Evolutionary conservation across 345 rosid species (phyloP).

Genomic region (Cardamine chenopodiifolia): DNA sequence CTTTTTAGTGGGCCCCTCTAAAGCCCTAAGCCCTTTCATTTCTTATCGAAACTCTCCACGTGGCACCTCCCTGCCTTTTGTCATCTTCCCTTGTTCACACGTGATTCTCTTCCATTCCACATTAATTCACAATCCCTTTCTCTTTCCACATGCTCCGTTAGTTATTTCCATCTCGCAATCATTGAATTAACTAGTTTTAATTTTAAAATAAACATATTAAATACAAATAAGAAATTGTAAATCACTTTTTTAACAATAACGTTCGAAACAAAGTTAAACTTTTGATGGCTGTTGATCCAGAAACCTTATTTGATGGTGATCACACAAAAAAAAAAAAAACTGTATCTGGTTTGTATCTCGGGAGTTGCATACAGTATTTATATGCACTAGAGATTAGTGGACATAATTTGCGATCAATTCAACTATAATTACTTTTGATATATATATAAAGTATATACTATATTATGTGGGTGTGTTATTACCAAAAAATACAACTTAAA

Average conservation of each 20-base stretch:
- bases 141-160: conserved; percentile 41
- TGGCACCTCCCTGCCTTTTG: conserved; percentile 41
- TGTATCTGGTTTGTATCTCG: conserved; percentile 1
- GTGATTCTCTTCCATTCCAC: conserved; percentile 24
- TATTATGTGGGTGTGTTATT: neutral
- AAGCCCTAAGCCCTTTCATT: conserved; percentile 13
- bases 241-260: neutral
- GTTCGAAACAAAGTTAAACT: neutral
- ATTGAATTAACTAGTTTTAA: neutral
- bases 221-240: neutral
- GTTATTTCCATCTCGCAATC: conserved; percentile 27
- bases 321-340: neutral
- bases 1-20: conserved; percentile 13
- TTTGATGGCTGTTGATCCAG: conserved; percentile 4
- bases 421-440: neutral
- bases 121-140: conserved; percentile 9
- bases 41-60: conserved; percentile 34
- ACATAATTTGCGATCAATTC: neutral
- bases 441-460: neutral
- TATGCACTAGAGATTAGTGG: neutral
- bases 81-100: conserved; percentile 35
- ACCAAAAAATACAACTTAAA: neutral
- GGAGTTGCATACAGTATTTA: neutral
- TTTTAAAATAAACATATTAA: too few species aligned
- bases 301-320: neutral